Evolutionary conservation across 768 basidiomycete species (phyloP), one percentile per base, ranked within the genome.

Genomic region (Amanita fuliginea): DNA sequence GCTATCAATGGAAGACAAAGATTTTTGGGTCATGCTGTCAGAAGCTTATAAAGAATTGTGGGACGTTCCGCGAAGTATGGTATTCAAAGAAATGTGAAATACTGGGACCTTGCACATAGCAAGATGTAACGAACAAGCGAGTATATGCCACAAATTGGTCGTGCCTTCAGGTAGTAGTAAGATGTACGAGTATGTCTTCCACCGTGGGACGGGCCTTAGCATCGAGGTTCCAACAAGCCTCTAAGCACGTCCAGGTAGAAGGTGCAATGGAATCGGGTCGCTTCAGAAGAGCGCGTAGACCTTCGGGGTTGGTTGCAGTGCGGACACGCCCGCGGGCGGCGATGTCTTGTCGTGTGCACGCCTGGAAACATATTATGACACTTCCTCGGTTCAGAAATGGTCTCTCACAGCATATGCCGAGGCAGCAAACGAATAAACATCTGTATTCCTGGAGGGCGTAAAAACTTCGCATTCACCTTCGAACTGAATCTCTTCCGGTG

Each of bases 21-120:
- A 41, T 2, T 40, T 48, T 35, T 48, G 47, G 47, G 10, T 40
- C 26, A 48, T 39, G 47, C 28, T 48, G 18, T 35, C 47, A 5
- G 47, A 40, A 32, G 47, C 47, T 18, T 48, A 26, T 37, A 48
- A 48, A 32, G 47, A 41, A 30, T n/a, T 48, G 21, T 48, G 47
- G 47, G 36, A 48, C 26, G 47, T 16, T 19, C 37, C 47, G 4
- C 21, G 37, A n/a, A 30, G 18, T 26, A 16, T 48, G 11, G 24
- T 48, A 7, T 40, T 40, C 10, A 28, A 30, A 16, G 26, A 16
- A n/a, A 24, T 40, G 22, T 39, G 37, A 36, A 18, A 11, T 21
- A 40, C 10, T n/a, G 18, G 19, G 1, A 32, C 3, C 11, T 28
- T 28, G 28, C 30, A 32, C 11, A 32, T 32, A 11, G 30, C 11